Base-by-base conservation (phyloP, 768 basidiomycete species). In the Tricholomella constricta region DNA sequence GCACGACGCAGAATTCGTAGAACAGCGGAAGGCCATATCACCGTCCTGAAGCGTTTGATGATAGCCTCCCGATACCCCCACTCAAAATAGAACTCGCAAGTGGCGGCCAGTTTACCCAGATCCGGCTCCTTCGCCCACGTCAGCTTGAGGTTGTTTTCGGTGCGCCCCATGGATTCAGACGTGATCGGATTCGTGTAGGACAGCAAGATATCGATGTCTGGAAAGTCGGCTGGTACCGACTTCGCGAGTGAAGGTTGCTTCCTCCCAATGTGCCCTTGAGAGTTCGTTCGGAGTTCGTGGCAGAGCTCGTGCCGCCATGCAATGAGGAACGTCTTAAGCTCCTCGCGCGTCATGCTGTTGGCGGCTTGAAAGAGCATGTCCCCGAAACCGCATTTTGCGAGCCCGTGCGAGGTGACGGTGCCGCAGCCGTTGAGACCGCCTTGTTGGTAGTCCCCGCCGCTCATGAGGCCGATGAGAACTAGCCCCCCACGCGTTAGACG, bases 361-460 rank as follows among this genome's bases (percentile, higher is more conserved):
- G 82, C 78, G n/a, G 88, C 85, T 56, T 83, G 64, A 51, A 84
- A 71, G 9, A 92, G 75, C 15, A 79, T 72, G 61, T 91, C 85
- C 0, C 91, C 89, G 52, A 94, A 86, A 1, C 93, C 92, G 51
- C 87, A 88, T 57, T 82, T 81, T 0, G 92, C 91, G 1, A 98
- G 81, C 10, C 80, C 92, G 42, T 85, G 83, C 0, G 94, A 84
- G 42, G 83, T 91, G 19, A 78, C 78, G 19, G 80, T 72, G 2
- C 92, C 92, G 60, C 86, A 91, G 5, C 86, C 77, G 8, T 73
- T 64, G 7, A 91, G 70, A 15, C 89, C 89, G 12, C 77, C 87
- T 44, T 83, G 82, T 47, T 89, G 80, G 60, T 97, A 98, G 67
- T 98, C 94, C 0, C 94, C 94, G 0, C 94, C 94, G n/a, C 85